Percentiles rank a stretch among this genome's conserved stretches.
Conservation (phyloP, 2,329 filamentous ascomycete genomes). For the Purpureocillium lavendulum region DNA sequence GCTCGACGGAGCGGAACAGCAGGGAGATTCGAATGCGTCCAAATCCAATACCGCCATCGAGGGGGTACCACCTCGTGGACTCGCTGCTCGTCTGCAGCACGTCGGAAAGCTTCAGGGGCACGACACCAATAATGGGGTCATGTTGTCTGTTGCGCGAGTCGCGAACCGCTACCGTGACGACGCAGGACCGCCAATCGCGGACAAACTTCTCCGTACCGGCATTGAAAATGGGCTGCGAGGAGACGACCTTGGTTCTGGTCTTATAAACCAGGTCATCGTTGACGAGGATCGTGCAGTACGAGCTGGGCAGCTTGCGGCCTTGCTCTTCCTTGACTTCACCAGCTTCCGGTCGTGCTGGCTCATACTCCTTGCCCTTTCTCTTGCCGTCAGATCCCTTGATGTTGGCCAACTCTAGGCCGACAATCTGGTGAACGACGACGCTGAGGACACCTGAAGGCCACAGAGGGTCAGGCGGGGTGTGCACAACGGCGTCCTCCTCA, state of each 20-base stretch:
- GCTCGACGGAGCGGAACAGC: constrained; percentile 83
- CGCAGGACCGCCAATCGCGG: constrained; percentile 82
- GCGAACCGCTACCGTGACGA: constrained; percentile 81
- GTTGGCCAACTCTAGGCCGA: constrained; percentile 87
- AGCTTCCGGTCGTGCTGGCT: constrained; percentile 71
- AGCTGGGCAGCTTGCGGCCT: constrained; percentile 70
- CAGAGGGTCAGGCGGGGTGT: constrained; percentile 89
- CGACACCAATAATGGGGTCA: constrained; percentile 87
- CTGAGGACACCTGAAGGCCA: constrained; percentile 90
- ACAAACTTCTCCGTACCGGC: constrained; percentile 90
- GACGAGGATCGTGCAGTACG: constrained; percentile 85
- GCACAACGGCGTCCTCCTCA: constrained; percentile 75
- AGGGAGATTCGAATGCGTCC: constrained; percentile 83
- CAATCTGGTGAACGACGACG: constrained; percentile 86
- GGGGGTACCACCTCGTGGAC: constrained; percentile 86
- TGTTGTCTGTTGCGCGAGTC: constrained; percentile 87
- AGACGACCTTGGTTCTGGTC: constrained; percentile 89
- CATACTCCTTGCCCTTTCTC: constrained; percentile 76
- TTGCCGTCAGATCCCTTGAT: constrained; percentile 78
- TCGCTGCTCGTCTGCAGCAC: constrained; percentile 84
- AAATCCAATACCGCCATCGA: constrained; percentile 89
- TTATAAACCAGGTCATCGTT: constrained; percentile 90
- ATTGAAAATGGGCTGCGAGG: constrained; percentile 93
- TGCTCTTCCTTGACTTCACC: constrained; percentile 85
- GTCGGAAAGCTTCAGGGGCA: constrained; percentile 80